These are phyloP conservation scores for Blepharisma stoltei DNA, from an alignment of 73 alveolate genomes.

Conservation along the genomic window DNA sequence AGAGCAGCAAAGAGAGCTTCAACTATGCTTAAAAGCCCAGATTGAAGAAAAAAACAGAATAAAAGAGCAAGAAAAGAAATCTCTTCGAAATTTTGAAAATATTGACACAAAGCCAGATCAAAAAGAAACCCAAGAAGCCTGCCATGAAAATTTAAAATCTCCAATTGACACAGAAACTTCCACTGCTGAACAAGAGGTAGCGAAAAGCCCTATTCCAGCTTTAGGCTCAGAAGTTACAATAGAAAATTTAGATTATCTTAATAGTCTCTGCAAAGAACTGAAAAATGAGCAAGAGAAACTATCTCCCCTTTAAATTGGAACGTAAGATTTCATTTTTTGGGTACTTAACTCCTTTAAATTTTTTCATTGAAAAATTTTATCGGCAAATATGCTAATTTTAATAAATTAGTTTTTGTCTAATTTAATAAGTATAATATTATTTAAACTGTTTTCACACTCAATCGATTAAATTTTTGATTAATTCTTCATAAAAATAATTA, in stretches of 20 bases:
- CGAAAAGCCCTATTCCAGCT: not conserved
- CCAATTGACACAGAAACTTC: not conserved
- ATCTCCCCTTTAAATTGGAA: too few species aligned
- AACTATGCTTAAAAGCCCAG: not conserved
- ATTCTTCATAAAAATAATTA: too few species aligned
- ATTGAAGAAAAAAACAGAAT: slow-evolving; percentile 5
- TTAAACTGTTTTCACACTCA: too few species aligned
- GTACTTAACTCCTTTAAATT: too few species aligned
- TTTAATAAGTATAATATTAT: too few species aligned
- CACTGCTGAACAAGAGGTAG: not conserved
- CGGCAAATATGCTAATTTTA: too few species aligned
- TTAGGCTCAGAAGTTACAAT: not conserved
- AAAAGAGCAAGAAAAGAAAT: not conserved
- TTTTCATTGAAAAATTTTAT: too few species aligned
- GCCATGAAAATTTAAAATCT: not conserved
- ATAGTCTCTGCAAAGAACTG: not conserved
- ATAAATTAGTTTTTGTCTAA: too few species aligned
- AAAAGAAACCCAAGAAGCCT: not conserved
- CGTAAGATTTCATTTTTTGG: too few species aligned
- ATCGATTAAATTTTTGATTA: too few species aligned
- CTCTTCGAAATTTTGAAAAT: not conserved
- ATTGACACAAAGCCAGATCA: not conserved
- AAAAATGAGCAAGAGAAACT: slow-evolving; percentile 13
- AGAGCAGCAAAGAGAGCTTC: slow-evolving; percentile 26
- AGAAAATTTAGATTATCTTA: not conserved